phyloP scores from a whole-genome alignment of 345 rosid species.

The Hirschfeldia incana region DNA sequence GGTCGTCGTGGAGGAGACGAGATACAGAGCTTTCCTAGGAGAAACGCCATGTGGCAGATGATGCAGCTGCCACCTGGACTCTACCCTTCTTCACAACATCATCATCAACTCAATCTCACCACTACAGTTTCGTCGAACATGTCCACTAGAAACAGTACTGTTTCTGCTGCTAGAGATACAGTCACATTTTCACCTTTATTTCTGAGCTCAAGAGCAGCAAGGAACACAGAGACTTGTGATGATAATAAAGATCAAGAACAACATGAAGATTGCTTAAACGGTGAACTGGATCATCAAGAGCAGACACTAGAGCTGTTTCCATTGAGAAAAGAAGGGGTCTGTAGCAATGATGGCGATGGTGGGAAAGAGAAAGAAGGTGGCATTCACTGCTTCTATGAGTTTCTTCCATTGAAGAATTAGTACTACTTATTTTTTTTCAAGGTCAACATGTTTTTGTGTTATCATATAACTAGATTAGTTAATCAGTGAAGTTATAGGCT shows the following conservation, averaged over 20 bases:
- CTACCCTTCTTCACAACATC: constrained; percentile 43
- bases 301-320: constrained; percentile 81
- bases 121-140: constrained; percentile 28
- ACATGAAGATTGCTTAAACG: constrained; percentile 34
- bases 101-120: constrained; percentile 47
- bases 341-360: constrained; percentile 22
- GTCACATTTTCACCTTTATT: constrained; percentile 11
- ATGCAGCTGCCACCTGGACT: constrained; percentile 46
- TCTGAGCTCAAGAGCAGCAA: constrained; percentile 25
- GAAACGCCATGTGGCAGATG: constrained; percentile 73
- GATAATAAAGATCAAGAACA: constrained; percentile 37
- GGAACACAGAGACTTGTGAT: constrained; percentile 38
- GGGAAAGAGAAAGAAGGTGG: constrained; percentile 42
- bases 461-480: constrained; percentile 4
- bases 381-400: constrained; percentile 68
- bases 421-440: background rate
- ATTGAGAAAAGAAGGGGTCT: constrained; percentile 44
- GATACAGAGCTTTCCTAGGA: constrained; percentile 42
- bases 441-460: constrained; percentile 1
- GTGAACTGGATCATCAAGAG: constrained; percentile 36
- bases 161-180: constrained; percentile 17
- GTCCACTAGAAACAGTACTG: constrained; percentile 19
- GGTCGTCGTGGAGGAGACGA: constrained; percentile 30
- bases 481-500: background rate
- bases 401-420: constrained; percentile 76